These are phyloP conservation scores for Entomortierella chlamydospora DNA, from an alignment of 192 early-diverging fungal genomes.

Conservation along the genomic window DNA sequence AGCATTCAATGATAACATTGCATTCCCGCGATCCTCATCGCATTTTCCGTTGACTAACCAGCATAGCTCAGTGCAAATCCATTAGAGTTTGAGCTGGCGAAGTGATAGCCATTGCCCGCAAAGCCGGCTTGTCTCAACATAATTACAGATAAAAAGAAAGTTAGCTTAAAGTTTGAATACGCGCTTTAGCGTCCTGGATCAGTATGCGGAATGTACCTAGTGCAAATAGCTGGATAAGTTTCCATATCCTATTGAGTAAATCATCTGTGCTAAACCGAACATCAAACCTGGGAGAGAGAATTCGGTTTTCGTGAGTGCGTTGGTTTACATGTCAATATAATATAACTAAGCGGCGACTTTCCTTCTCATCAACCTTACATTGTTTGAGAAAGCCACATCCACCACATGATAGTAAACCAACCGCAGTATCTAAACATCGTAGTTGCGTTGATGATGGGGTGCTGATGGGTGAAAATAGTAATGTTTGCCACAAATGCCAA, in stretches of 20 bases:
- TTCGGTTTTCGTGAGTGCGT: too few species aligned
- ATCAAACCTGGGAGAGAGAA: slow-evolving; percentile 23
- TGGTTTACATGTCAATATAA: too few species aligned
- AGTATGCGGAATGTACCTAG: too few species aligned
- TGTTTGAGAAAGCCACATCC: slow-evolving; percentile 60
- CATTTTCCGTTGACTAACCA: slow-evolving; percentile 10
- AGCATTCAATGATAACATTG: not conserved
- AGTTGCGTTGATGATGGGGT: slow-evolving; percentile 52
- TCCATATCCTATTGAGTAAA: slow-evolving; percentile 47
- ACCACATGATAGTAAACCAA: slow-evolving; percentile 62
- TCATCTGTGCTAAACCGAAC: slow-evolving; percentile 49
- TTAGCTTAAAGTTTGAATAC: too few species aligned
- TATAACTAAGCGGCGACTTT: not conserved
- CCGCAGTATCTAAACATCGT: slow-evolving; percentile 53
- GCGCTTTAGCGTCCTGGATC: too few species aligned
- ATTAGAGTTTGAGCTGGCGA: slow-evolving; percentile 36
- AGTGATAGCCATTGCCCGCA: slow-evolving; percentile 40
- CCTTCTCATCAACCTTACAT: slow-evolving; percentile 25
- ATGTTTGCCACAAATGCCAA: slow-evolving; percentile 62
- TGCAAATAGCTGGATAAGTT: slow-evolving; percentile 40
- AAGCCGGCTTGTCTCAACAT: slow-evolving; percentile 24
- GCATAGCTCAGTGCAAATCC: slow-evolving; percentile 42
- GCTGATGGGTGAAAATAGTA: slow-evolving; percentile 60
- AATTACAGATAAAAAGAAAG: too few species aligned
- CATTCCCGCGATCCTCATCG: not conserved